Evolutionary conservation across 192 early-diverging fungal genomes (phyloP).

Genomic region (Backusella psychrophila): DNA sequence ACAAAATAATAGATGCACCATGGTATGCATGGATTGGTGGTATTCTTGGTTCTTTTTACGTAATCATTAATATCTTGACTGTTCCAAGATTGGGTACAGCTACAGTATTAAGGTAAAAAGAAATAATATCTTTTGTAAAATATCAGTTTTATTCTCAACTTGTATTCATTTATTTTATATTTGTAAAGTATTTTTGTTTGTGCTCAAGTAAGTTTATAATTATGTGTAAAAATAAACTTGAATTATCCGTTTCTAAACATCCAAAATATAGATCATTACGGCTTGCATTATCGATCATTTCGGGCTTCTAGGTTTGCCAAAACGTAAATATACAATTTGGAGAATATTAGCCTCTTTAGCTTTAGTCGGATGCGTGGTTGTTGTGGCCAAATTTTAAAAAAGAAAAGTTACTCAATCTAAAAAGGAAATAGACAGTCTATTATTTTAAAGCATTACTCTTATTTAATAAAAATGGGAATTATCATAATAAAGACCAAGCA

Average conservation of each 20-base stretch:
- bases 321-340: slow-evolving; percentile 38
- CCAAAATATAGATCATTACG: slow-evolving; percentile 25
- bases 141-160: not conserved
- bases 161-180: not conserved
- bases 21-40: slow-evolving; percentile 49
- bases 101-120: slow-evolving; percentile 40
- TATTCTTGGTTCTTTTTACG: slow-evolving; percentile 45
- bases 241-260: not conserved
- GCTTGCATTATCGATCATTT: slow-evolving; percentile 55
- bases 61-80: slow-evolving; percentile 50
- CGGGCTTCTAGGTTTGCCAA: slow-evolving; percentile 42
- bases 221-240: not conserved
- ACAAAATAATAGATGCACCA: slow-evolving; percentile 34
- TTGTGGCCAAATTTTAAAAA: slow-evolving; percentile 44
- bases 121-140: not conserved
- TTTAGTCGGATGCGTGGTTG: slow-evolving; percentile 42
- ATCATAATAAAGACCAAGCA: not conserved
- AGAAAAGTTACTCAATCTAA: too few relatives aligned
- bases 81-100: slow-evolving; percentile 53
- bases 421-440: too few relatives aligned
- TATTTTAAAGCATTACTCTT: not conserved
- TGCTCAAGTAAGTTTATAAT: slow-evolving; percentile 35
- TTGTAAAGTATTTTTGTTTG: slow-evolving; percentile 42
- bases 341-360: slow-evolving; percentile 42
- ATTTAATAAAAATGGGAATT: not conserved